These are phyloP conservation scores for Gastrodia elata DNA, from an alignment of 106 monocot genomes.

Conservation along the genomic window DNA sequence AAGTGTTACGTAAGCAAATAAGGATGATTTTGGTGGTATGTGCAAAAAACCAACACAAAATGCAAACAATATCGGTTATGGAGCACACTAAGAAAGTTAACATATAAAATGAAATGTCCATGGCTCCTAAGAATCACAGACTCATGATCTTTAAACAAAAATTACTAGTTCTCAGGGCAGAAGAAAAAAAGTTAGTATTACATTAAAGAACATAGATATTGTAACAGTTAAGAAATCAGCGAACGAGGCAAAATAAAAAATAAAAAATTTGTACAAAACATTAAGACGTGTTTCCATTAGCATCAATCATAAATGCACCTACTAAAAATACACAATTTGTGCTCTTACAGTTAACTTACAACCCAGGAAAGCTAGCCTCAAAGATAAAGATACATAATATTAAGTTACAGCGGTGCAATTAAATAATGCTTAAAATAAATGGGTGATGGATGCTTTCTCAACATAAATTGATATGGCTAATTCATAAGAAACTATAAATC, in stretches of 20 bases:
- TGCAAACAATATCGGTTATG: background rate
- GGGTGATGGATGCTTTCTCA: background rate
- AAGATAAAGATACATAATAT: background rate
- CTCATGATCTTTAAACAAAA: background rate
- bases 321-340: background rate
- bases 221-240: too few relatives aligned
- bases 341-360: background rate
- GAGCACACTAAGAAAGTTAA: background rate
- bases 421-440: background rate
- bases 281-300: too few relatives aligned
- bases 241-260: background rate
- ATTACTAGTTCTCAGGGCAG: background rate
- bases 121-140: too few relatives aligned
- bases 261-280: background rate
- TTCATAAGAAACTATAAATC: background rate
- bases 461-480: background rate
- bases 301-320: background rate
- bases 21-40: too few relatives aligned
- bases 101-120: background rate
- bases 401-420: background rate
- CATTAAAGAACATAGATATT: too few relatives aligned
- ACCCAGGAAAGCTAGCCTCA: background rate
- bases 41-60: too few relatives aligned
- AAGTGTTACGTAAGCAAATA: too few relatives aligned
- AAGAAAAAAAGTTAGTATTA: background rate